These are phyloP conservation scores for Lasiodiplodia citricola DNA, from an alignment of 2,329 filamentous ascomycete genomes.

Conservation along the genomic window DNA sequence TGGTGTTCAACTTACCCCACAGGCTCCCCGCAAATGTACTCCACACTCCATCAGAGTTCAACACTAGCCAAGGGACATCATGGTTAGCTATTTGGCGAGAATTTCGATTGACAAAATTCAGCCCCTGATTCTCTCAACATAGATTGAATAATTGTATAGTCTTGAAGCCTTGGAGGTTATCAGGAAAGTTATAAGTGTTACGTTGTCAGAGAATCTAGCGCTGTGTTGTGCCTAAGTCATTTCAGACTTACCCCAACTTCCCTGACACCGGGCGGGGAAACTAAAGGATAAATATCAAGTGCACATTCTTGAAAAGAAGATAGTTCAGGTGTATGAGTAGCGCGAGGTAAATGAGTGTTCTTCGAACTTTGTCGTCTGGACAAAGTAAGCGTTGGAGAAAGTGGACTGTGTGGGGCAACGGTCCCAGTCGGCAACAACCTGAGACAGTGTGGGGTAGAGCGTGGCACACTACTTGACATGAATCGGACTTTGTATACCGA, in stretches of 20 bases:
- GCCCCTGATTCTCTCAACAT: background rate
- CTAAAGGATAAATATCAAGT: background rate
- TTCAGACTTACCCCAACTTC: background rate
- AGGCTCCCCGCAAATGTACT: background rate
- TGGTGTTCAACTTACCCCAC: background rate
- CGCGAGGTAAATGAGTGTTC: background rate
- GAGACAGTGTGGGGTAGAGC: background rate
- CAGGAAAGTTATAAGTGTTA: background rate
- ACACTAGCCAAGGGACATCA: no score
- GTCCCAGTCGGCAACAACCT: background rate
- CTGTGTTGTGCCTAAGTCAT: no score
- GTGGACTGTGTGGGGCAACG: background rate
- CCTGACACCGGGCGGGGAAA: background rate
- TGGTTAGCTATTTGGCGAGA: no score
- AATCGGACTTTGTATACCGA: background rate
- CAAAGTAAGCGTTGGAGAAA: background rate
- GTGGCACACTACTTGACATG: background rate
- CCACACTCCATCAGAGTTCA: background rate
- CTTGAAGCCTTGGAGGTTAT: background rate
- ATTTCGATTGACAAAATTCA: background rate
- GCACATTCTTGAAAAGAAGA: background rate
- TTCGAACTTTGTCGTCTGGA: background rate
- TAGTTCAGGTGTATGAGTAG: background rate
- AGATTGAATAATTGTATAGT: no score
- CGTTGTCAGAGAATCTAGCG: background rate